Percentiles rank a stretch among this genome's conserved stretches.
Conservation (phyloP, 257 asterid genomes). For the Forsythia viridissima region DNA sequence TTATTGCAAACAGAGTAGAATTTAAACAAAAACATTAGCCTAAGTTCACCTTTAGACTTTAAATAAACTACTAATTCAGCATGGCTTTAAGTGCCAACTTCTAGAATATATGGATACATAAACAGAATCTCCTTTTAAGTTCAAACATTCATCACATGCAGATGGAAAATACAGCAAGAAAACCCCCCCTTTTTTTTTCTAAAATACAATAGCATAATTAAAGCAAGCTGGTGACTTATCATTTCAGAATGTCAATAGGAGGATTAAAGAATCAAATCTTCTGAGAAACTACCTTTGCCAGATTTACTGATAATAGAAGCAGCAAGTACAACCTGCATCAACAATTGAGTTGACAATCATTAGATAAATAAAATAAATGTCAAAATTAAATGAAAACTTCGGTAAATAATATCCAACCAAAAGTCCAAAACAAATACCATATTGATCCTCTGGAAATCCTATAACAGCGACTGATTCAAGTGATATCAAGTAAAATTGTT, state of each 20-base stretch:
- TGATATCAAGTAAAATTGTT: neutral
- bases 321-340: constrained; percentile 84
- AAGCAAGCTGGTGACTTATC: neutral
- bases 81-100: constrained; percentile 7
- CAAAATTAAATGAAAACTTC: neutral
- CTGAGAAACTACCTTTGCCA: constrained; percentile 69
- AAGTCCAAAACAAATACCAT: constrained; percentile 40
- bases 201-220: neutral
- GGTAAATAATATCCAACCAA: neutral
- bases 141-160: neutral
- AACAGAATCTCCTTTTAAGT: neutral
- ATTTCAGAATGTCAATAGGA: neutral
- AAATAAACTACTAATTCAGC: neutral
- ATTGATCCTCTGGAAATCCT: constrained; percentile 35
- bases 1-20: neutral
- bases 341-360: constrained; percentile 5
- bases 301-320: constrained; percentile 84
- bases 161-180: neutral
- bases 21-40: neutral
- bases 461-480: constrained; percentile 13
- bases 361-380: neutral
- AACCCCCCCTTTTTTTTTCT: neutral
- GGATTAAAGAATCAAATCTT: neutral
- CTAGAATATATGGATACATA: neutral
- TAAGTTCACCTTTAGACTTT: neutral